These are phyloP conservation scores for Penicillium sp. DNA, from an alignment of 2,329 filamentous ascomycete genomes.

Conservation along the genomic window DNA sequence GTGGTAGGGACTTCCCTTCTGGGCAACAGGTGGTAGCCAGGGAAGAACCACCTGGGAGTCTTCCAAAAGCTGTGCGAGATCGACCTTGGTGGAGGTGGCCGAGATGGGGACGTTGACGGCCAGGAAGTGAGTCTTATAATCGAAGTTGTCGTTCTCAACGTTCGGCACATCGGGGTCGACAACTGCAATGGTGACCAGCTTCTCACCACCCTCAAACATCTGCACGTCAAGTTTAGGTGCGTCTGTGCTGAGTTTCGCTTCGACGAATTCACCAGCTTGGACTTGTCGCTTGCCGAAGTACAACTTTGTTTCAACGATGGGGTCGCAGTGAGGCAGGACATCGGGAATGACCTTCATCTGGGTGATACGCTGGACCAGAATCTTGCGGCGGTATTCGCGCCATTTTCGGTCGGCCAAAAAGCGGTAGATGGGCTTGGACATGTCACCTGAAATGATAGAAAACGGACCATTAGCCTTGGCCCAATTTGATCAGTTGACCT, in stretches of 20 bases:
- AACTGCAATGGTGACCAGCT: slow-evolving; percentile 74
- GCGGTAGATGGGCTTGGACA: slow-evolving; percentile 94
- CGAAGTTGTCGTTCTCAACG: slow-evolving; percentile 63
- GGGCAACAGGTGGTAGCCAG: slow-evolving; percentile 77
- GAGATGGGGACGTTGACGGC: slow-evolving; percentile 64
- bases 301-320: slow-evolving; percentile 69
- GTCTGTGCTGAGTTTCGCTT: slow-evolving; percentile 63
- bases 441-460: slow-evolving; percentile 58
- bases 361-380: slow-evolving; percentile 74
- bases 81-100: slow-evolving; percentile 52
- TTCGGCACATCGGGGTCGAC: slow-evolving; percentile 87
- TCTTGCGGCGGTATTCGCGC: slow-evolving; percentile 68
- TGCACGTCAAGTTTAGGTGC: slow-evolving; percentile 72
- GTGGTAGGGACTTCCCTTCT: slow-evolving; percentile 87
- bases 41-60: slow-evolving; percentile 61
- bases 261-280: slow-evolving; percentile 67
- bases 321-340: slow-evolving; percentile 69
- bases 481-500: not conserved
- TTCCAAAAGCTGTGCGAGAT: slow-evolving; percentile 54
- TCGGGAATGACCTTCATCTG: slow-evolving; percentile 86
- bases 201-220: slow-evolving; percentile 70
- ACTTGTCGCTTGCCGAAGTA: slow-evolving; percentile 65
- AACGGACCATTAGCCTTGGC: slow-evolving; percentile 16
- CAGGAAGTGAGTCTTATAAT: slow-evolving; percentile 76
- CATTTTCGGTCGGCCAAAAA: slow-evolving; percentile 80